Percentiles rank a stretch among this genome's conserved stretches.
phyloP scores from a whole-genome alignment of 768 basidiomycete species.

The Pholiota microspora region DNA sequence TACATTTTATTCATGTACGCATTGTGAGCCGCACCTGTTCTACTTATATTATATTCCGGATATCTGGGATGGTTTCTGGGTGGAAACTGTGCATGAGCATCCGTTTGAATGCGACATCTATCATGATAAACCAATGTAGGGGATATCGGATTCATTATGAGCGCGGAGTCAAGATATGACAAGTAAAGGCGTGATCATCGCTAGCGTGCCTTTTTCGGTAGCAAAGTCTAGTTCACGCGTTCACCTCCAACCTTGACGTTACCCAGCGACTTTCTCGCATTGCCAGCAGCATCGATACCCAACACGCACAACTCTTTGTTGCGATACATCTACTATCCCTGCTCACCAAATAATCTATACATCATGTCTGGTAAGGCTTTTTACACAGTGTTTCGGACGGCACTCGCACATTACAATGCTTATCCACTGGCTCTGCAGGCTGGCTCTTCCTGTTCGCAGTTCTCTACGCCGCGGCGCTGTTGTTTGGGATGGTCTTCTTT shows the following conservation, averaged over 20 bases:
- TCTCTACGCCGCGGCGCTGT: conserved; percentile 85
- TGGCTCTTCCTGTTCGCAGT: conserved; percentile 97
- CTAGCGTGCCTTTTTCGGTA: conserved; percentile 11
- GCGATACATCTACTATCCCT: background rate
- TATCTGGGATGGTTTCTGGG: background rate
- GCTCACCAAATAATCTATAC: background rate
- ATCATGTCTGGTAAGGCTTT: conserved; percentile 18
- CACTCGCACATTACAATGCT: conserved; percentile 2
- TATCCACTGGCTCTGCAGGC: conserved; percentile 41
- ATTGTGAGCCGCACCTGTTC: background rate
- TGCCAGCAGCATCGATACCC: conserved; percentile 4
- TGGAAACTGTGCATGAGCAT: background rate
- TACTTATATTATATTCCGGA: background rate
- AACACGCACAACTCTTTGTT: background rate
- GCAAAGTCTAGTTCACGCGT: conserved; percentile 23
- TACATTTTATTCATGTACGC: background rate
- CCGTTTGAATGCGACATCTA: background rate
- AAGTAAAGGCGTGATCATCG: conserved; percentile 13
- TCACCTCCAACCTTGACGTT: conserved; percentile 19
- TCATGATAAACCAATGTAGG: no score
- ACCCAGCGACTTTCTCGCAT: conserved; percentile 1
- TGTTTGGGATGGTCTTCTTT: conserved; percentile 99
- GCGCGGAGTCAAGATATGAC: conserved; percentile 1
- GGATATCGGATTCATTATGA: no score
- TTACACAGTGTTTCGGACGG: background rate